phyloP scores from a whole-genome alignment of 2,329 filamentous ascomycete genomes.

The Talaromyces sp. region DNA sequence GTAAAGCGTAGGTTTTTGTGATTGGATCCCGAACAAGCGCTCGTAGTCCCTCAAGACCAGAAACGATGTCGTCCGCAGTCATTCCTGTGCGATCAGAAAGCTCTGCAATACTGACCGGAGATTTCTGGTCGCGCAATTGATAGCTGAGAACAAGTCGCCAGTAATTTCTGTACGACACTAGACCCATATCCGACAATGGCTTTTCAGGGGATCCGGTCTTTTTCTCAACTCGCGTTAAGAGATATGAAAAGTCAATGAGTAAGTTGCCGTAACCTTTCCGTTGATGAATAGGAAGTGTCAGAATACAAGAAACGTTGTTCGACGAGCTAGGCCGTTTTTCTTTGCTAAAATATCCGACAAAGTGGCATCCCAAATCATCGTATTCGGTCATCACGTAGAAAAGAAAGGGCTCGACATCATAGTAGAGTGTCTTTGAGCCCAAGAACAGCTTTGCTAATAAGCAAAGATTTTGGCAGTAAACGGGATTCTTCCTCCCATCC shows the following conservation, averaged over 20 bases:
- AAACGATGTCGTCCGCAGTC: conserved; percentile 94
- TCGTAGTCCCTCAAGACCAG: conserved; percentile 83
- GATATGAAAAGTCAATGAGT: conserved; percentile 96
- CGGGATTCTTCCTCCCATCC: conserved; percentile 86
- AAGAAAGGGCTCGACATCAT: conserved; percentile 97
- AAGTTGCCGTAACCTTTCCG: conserved; percentile 95
- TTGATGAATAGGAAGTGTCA: conserved; percentile 94
- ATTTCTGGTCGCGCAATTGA: conserved; percentile 67
- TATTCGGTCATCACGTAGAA: conserved; percentile 97
- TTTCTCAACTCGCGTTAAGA: conserved; percentile 85
- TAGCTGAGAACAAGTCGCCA: conserved; percentile 88
- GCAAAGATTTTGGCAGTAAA: conserved; percentile 95
- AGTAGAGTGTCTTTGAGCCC: conserved; percentile 97
- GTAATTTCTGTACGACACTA: conserved; percentile 96
- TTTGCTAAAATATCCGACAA: conserved; percentile 99
- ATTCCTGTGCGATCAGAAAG: conserved; percentile 83
- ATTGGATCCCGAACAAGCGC: conserved; percentile 86
- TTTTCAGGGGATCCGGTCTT: conserved; percentile 97
- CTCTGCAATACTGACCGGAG: conserved; percentile 53
- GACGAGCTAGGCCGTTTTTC: conserved; percentile 92
- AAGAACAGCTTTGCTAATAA: conserved; percentile 93
- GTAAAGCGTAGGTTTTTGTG: conserved; percentile 83
- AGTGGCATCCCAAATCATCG: conserved; percentile 84
- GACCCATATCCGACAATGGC: conserved; percentile 92
- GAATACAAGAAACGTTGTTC: conserved; percentile 96